Evolutionary conservation across 2,329 filamentous ascomycete genomes (phyloP), one percentile per base, ranked within the genome.

Genomic region (Berkeleyomyces rouxiae): DNA sequence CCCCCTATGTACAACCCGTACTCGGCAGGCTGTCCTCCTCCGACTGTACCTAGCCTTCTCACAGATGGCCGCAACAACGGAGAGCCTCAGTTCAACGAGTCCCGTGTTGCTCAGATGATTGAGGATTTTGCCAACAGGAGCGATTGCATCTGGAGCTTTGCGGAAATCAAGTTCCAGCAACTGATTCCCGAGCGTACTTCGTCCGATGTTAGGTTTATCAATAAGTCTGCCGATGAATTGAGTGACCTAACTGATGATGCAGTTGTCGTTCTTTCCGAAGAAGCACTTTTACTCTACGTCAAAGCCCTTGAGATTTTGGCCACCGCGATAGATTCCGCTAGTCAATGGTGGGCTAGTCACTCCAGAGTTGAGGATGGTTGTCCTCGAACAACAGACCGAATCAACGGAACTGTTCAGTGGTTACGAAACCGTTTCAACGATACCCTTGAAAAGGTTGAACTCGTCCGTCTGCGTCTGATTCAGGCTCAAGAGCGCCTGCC

Each of bases 81-180:
- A 3, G 79, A 80, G 2, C 75, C 83, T 23, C 70, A 68, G 16
- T 90, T 96, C 66, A 91, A 96, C 70, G 93, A 97, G 70, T 78
- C 80, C 13, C 83, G 82, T 66, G 84, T 88, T 47, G 84, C 92
- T 2, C 86, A 90, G 69, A 81, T 83, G 53, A 90, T 97, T 63
- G 92, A 99, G 72, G 91, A 97, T 68, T 86, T 89, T 67, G 93
- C 93, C 1, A 93, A 90, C 40, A 82, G 91, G 46, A 96, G 91
- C 70, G 91, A 99, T 72, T 93, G 96, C 55, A 91, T 99, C 2
- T 99, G 91, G 71, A 91, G 92, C 2, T 97, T 99, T 73, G 93
- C 93, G 4, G 92, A 99, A 74, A 92, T 99, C 70, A 99, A 99
- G 74, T 96, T 95, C 74, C 93, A 95, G 73, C 93, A 99, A 73